A percentile compares a stretch with the other conserved stretches of the same genome.
phyloP scores from a whole-genome alignment of 257 asterid species.

The Phtheirospermum japonicum region DNA sequence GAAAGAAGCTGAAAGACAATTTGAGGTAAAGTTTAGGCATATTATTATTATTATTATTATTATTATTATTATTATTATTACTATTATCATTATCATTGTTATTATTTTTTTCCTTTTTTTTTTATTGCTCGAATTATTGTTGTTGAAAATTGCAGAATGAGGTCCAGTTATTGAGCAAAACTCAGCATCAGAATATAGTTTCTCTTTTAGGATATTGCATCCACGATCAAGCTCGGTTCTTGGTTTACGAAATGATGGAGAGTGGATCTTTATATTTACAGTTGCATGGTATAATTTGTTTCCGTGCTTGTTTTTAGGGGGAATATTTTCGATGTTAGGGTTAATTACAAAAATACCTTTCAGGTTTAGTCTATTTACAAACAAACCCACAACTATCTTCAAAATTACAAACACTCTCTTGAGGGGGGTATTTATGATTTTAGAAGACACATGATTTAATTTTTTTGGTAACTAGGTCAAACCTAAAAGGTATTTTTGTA shows the following conservation, averaged over 20 bases:
- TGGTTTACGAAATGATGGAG: constrained; percentile 91
- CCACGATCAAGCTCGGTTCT: constrained; percentile 59
- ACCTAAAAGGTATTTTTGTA: background rate
- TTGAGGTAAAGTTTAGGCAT: constrained; percentile 50
- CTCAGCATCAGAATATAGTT: constrained; percentile 79
- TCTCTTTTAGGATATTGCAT: constrained; percentile 79
- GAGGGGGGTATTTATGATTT: background rate
- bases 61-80: too few species aligned
- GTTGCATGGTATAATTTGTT: constrained; percentile 62
- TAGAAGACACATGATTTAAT: too few species aligned
- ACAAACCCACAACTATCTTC: background rate
- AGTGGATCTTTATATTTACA: constrained; percentile 73
- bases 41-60: background rate
- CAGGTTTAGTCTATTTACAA: background rate
- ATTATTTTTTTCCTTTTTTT: background rate
- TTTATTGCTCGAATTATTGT: constrained; percentile 17
- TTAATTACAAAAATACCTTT: background rate
- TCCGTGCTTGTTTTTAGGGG: background rate
- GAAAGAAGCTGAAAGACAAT: constrained; percentile 60
- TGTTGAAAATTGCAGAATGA: constrained; percentile 62
- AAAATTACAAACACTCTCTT: background rate
- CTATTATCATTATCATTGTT: too few species aligned
- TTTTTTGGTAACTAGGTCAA: background rate
- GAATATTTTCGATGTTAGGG: background rate
- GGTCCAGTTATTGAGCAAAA: constrained; percentile 65